Evolutionary conservation across 768 basidiomycete genomes (phyloP), one percentile per base, ranked within the genome.

Genomic region (Hericium coralloides): DNA sequence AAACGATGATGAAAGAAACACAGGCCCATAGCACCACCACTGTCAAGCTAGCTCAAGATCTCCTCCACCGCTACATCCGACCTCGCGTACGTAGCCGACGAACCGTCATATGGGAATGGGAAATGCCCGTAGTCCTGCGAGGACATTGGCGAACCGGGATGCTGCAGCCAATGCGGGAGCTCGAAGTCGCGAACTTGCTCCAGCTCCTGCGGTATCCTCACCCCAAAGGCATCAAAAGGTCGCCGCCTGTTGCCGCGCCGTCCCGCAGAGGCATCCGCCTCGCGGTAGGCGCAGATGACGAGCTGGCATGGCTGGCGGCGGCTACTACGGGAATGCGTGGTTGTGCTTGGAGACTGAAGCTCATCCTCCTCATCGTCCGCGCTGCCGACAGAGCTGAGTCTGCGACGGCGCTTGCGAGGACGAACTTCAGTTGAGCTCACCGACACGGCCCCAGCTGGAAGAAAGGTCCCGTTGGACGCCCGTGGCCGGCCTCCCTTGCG

Each of bases 221-320:
- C 71, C 0, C 87, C 86, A 64, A 87, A 89, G 9, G 84, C 81
- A 15, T 73, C 76, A 1, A 31, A 8, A 31, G 31, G 31, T 43
- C 77, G 69, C 59, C 80, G 76, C 57, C 84, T 74, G 59, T 76
- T 74, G 12, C 79, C 76, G 64, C 79, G 77, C 55, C 81, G 70
- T 22, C 73, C 69, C 18, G 71, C 72, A 14, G 74, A 76, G 45
- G 73, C 70, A 10, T 69, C 68, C 51, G 76, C 72, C 57, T 69
- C 77, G 25, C 82, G 80, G 25, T 76, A 64, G 5, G 83, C 83
- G 53, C 80, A 73, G 26, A 76, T 73, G 68, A 84, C 69, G 26
- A 78, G 68, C 26, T 70, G 58, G 57, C 74, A 77, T 10, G 54
- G 49, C 22, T 57, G 38, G 12, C 38, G 36, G 54, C 52, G 39